Evolutionary conservation across 495 filamentous ascomycete genomes (phyloP).

Genomic region (Hyaloscypha bicolor): DNA sequence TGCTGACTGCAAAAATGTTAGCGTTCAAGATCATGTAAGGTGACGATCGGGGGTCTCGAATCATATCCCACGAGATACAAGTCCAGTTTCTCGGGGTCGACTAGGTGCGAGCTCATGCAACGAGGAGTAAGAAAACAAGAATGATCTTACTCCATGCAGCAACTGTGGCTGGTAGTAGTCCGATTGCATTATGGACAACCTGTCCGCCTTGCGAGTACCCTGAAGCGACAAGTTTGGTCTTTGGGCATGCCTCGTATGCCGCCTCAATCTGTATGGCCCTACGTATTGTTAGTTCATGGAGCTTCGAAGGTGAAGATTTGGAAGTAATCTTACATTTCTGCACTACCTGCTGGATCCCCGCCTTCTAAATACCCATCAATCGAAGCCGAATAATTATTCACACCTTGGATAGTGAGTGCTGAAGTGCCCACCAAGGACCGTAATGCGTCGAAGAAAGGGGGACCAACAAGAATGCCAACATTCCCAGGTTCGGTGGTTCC

Average conservation of each 20-base stretch:
- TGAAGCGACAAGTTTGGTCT: slow-evolving; percentile 60
- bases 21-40: not conserved
- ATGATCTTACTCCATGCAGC: slow-evolving; percentile 26
- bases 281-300: slow-evolving; percentile 4
- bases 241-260: slow-evolving; percentile 54
- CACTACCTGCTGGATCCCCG: slow-evolving; percentile 45
- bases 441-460: slow-evolving; percentile 54
- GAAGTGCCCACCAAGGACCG: slow-evolving; percentile 35
- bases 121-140: not conserved
- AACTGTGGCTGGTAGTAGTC: slow-evolving; percentile 36
- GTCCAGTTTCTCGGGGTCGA: too few relatives aligned
- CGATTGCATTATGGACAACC: slow-evolving; percentile 53
- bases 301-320: not conserved
- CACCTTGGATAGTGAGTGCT: slow-evolving; percentile 57
- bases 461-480: slow-evolving; percentile 55
- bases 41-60: not conserved
- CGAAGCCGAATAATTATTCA: slow-evolving; percentile 47
- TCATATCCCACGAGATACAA: not conserved
- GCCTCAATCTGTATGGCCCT: slow-evolving; percentile 53
- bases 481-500: slow-evolving; percentile 58
- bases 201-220: slow-evolving; percentile 63
- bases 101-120: not conserved
- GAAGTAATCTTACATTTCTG: slow-evolving; percentile 32
- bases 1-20: slow-evolving; percentile 23
- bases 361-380: slow-evolving; percentile 48